A percentile compares a stretch with the other conserved stretches of the same genome.
Evolutionary conservation across 1,284 basidiomycete genomes (phyloP).

Genomic region (Rhodotorula sp.): DNA sequence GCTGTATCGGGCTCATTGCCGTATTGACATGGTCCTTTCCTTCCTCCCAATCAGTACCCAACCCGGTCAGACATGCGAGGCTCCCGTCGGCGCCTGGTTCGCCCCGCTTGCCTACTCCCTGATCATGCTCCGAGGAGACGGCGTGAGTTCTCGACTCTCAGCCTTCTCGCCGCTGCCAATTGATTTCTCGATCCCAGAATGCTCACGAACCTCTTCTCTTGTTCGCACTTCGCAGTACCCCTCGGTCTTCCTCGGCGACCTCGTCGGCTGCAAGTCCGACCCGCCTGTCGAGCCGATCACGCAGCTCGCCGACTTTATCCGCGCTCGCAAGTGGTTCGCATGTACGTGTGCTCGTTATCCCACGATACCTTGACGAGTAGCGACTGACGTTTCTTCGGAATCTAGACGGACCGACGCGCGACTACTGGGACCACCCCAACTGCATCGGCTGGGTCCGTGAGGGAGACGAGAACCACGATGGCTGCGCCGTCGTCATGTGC

Average conservation of each 20-base stretch:
- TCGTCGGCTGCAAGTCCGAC: constrained; percentile 58
- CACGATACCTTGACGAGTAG: background rate
- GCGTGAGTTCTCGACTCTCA: constrained; percentile 56
- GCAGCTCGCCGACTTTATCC: constrained; percentile 57
- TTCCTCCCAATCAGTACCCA: constrained; percentile 52
- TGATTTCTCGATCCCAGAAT: constrained; percentile 47
- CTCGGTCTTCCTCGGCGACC: constrained; percentile 86
- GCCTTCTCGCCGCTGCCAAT: constrained; percentile 46
- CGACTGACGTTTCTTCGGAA: background rate
- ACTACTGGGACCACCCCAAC: constrained; percentile 55
- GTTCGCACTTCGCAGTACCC: constrained; percentile 60
- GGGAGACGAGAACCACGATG: constrained; percentile 54
- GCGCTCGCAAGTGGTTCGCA: constrained; percentile 33
- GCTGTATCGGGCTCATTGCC: too few species aligned
- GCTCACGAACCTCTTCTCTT: background rate
- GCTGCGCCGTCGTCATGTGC: constrained; percentile 55
- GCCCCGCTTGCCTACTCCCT: constrained; percentile 72
- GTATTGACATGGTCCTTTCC: too few species aligned
- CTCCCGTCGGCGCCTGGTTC: constrained; percentile 58
- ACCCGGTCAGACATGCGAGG: constrained; percentile 54
- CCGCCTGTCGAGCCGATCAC: constrained; percentile 26
- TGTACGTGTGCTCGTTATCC: constrained; percentile 20
- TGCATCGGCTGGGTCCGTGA: constrained; percentile 56
- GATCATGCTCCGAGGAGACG: constrained; percentile 75
- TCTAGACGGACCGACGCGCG: constrained; percentile 54